These are phyloP conservation scores for Rhizopus stolonifer DNA, from an alignment of 371 early-diverging fungal genomes.

Conservation along the genomic window DNA sequence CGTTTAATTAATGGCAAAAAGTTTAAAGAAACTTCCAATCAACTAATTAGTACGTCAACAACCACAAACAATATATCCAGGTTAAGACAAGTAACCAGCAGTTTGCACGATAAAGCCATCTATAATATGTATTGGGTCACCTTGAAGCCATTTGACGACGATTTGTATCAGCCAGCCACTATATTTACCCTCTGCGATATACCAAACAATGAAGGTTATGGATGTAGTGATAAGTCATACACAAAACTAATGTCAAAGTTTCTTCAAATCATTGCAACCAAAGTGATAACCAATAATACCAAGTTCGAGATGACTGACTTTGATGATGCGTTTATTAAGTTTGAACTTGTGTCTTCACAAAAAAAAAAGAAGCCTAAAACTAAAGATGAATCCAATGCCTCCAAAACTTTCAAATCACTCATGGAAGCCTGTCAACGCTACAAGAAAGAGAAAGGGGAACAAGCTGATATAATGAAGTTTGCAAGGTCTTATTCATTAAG, in stretches of 20 bases:
- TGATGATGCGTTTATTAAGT: neutral
- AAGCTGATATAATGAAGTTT: neutral
- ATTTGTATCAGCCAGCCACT: neutral
- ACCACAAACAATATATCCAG: conserved; percentile 1
- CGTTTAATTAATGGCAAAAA: neutral
- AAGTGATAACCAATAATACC: conserved; percentile 1
- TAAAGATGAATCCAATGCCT: neutral
- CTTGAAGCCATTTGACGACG: neutral
- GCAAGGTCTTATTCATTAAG: neutral
- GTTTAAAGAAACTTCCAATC: conserved; percentile 2
- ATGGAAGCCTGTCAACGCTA: neutral
- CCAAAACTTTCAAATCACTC: neutral
- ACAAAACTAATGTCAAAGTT: neutral
- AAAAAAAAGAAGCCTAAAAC: conserved; percentile 1
- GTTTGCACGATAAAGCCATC: neutral
- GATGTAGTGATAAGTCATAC: neutral
- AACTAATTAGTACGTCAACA: conserved; percentile 1
- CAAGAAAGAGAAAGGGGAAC: neutral
- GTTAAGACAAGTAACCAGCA: conserved; percentile 1
- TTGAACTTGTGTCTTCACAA: neutral
- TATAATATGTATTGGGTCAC: neutral
- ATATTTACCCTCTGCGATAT: conserved; percentile 5
- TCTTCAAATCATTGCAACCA: neutral
- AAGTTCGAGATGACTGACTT: conserved; percentile 1
- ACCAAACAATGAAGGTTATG: conserved; percentile 3